phyloP scores from a whole-genome alignment of 192 early-diverging fungal species.

The Allomyces arbusculus region DNA sequence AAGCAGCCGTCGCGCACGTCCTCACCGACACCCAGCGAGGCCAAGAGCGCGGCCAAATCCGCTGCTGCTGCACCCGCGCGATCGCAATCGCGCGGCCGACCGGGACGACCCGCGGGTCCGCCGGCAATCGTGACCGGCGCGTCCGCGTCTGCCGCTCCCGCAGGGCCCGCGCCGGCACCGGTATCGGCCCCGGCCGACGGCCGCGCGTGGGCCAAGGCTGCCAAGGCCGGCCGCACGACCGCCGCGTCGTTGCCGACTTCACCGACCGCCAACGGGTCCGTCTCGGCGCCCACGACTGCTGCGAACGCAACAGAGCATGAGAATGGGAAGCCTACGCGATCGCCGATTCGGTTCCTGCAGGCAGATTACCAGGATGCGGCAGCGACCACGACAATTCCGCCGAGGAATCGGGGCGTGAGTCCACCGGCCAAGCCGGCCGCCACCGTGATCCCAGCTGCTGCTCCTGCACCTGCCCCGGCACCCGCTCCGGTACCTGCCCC shows the following conservation, averaged over 20 bases:
- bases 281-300: background rate
- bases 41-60: background rate
- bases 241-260: background rate
- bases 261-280: background rate
- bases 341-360: too few relatives aligned
- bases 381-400: too few relatives aligned
- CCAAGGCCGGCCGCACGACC: too few relatives aligned
- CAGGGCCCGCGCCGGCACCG: background rate
- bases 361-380: too few relatives aligned
- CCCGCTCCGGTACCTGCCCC: background rate
- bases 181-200: background rate
- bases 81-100: background rate
- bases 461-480: background rate
- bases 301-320: too few relatives aligned
- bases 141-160: background rate
- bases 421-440: background rate
- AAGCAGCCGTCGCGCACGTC: too few relatives aligned
- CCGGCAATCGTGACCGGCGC: background rate
- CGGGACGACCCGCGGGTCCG: too few relatives aligned
- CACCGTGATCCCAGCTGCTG: background rate
- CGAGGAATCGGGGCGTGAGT: background rate
- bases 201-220: background rate
- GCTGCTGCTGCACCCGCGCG: background rate
- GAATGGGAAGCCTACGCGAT: too few relatives aligned
- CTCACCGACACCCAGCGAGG: too few relatives aligned